Conservation (phyloP, 805 yeast species). For the Metschnikowia dekortorum region DNA sequence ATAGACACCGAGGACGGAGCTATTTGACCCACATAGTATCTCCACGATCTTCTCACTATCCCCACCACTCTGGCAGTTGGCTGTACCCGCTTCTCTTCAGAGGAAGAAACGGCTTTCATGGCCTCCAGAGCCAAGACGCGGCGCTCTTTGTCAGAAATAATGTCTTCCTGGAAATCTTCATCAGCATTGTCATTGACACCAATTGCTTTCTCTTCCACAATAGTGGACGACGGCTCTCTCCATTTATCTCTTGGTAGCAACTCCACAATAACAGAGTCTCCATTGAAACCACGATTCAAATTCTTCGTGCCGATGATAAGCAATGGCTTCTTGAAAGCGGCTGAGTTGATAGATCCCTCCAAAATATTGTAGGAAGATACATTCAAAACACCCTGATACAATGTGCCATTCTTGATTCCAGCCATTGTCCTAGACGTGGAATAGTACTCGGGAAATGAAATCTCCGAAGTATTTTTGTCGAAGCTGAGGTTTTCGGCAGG, state of each 20-base stretch:
- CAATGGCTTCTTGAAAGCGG: slow-evolving; percentile 75
- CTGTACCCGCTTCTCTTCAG: slow-evolving; percentile 48
- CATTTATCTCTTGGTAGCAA: slow-evolving; percentile 79
- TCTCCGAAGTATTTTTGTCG: slow-evolving; percentile 41
- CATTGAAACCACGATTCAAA: slow-evolving; percentile 85
- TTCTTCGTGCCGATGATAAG: slow-evolving; percentile 77
- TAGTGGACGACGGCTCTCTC: slow-evolving; percentile 78
- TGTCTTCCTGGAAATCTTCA: slow-evolving; percentile 45
- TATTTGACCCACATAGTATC: slow-evolving; percentile 92
- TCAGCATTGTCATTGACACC: slow-evolving; percentile 60
- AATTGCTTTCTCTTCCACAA: slow-evolving; percentile 68
- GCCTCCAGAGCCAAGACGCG: slow-evolving; percentile 75
- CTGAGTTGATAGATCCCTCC: slow-evolving; percentile 75
- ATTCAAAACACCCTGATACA: slow-evolving; percentile 79
- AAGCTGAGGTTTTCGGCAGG: slow-evolving; percentile 51
- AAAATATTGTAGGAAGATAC: slow-evolving; percentile 82
- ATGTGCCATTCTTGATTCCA: slow-evolving; percentile 80
- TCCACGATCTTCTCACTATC: slow-evolving; percentile 85
- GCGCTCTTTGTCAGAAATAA: slow-evolving; percentile 67
- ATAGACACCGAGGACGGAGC: slow-evolving; percentile 65
- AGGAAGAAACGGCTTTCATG: slow-evolving; percentile 45
- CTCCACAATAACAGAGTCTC: slow-evolving; percentile 89
- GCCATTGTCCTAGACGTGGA: slow-evolving; percentile 81
- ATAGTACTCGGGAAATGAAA: slow-evolving; percentile 72
- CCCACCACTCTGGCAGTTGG: slow-evolving; percentile 97